These are phyloP conservation scores for Lunasporangiospora selenospora DNA, from an alignment of 192 early-diverging fungal genomes.

Conservation along the genomic window DNA sequence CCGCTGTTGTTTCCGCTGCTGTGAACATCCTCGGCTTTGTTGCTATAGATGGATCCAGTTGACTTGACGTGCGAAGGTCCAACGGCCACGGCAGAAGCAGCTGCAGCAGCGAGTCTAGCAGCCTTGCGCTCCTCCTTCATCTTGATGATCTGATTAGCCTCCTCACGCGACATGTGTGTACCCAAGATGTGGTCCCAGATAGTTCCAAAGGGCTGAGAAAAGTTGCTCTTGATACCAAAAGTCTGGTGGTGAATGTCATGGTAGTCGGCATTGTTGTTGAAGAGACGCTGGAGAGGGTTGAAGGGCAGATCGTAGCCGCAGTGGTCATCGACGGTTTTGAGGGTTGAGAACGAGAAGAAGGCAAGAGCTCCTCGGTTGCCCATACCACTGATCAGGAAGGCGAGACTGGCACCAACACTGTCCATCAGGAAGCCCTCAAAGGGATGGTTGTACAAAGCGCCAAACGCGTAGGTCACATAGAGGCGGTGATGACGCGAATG, in stretches of 20 bases:
- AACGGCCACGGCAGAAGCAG: constrained; percentile 9
- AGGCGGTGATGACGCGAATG: constrained; percentile 80
- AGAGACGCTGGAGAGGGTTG: constrained; percentile 72
- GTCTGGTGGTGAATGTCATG: constrained; percentile 66
- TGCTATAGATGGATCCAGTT: too few species aligned
- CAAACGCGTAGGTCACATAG: constrained; percentile 81
- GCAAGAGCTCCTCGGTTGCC: constrained; percentile 67
- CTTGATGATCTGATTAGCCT: constrained; percentile 45
- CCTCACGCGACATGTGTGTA: constrained; percentile 58
- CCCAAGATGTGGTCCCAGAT: constrained; percentile 80
- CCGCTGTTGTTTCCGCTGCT: constrained; percentile 49
- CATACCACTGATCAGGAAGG: constrained; percentile 70
- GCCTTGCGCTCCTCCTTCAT: constrained; percentile 48
- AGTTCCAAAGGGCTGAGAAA: constrained; percentile 79
- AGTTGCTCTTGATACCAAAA: constrained; percentile 66
- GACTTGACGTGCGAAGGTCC: constrained; percentile 5
- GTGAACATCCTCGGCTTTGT: constrained; percentile 37
- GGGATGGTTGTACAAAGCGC: constrained; percentile 85
- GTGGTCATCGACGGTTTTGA: constrained; percentile 88
- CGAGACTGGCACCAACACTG: constrained; percentile 68
- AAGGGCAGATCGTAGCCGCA: constrained; percentile 81
- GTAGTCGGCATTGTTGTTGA: constrained; percentile 76
- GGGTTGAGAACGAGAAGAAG: constrained; percentile 76
- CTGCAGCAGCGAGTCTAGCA: constrained; percentile 16
- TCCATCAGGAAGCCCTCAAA: constrained; percentile 82